Evolutionary conservation across 2,329 filamentous ascomycete genomes (phyloP).

Genomic region (Oidium heveae): DNA sequence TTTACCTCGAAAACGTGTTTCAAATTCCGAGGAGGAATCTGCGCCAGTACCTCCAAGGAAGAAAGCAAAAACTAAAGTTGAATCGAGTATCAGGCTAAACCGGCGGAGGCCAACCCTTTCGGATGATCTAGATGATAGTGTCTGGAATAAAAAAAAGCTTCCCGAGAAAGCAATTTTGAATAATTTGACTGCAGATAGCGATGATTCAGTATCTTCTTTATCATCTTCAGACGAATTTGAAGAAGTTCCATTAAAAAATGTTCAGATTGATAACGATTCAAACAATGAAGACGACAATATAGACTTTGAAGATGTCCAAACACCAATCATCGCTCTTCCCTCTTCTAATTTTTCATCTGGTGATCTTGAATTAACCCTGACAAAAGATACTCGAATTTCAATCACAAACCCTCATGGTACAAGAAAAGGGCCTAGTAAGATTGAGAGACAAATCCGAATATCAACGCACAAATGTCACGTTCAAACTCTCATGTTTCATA

Average conservation of each 20-base stretch:
- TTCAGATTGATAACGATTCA: slow-evolving; percentile 14
- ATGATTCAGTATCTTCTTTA: slow-evolving; percentile 15
- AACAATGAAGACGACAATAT: slow-evolving; percentile 29
- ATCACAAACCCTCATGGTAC: slow-evolving; percentile 32
- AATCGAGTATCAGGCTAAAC: slow-evolving; percentile 9
- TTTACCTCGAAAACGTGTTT: slow-evolving; percentile 39
- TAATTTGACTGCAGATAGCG: slow-evolving; percentile 19
- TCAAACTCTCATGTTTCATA: slow-evolving; percentile 69
- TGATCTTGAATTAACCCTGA: slow-evolving; percentile 50
- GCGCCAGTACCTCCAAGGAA: slow-evolving; percentile 7
- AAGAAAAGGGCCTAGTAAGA: slow-evolving; percentile 70
- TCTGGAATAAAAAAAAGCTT: slow-evolving; percentile 14
- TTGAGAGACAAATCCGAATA: slow-evolving; percentile 52
- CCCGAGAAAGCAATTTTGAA: slow-evolving; percentile 17
- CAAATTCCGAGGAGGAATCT: slow-evolving; percentile 17
- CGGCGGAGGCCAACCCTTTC: slow-evolving; percentile 31
- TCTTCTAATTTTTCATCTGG: slow-evolving; percentile 26
- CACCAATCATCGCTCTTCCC: slow-evolving; percentile 12
- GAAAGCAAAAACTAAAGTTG: slow-evolving; percentile 10
- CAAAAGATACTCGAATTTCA: slow-evolving; percentile 30
- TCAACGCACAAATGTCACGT: slow-evolving; percentile 77
- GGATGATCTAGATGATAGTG: slow-evolving; percentile 29
- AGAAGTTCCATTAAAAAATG: slow-evolving; percentile 20
- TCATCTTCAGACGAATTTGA: slow-evolving; percentile 27
- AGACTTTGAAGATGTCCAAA: slow-evolving; percentile 34